These are phyloP conservation scores for Lumnitzera littorea DNA, from an alignment of 345 rosid genomes.

Conservation along the genomic window DNA sequence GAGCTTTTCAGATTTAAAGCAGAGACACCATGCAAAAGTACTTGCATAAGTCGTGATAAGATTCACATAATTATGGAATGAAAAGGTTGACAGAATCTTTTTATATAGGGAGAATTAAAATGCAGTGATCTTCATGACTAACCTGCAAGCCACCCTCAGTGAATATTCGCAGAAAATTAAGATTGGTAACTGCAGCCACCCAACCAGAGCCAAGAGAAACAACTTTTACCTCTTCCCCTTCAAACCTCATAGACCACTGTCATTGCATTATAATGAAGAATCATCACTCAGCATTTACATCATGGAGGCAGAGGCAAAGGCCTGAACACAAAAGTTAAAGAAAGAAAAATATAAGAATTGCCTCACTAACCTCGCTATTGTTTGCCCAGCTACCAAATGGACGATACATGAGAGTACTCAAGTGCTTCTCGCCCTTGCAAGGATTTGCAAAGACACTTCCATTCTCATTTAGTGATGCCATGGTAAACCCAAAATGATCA, in stretches of 20 bases:
- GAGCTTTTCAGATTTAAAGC: not conserved
- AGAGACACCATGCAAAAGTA: not conserved
- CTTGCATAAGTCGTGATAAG: not conserved
- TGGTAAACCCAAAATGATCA: conserved; percentile 90
- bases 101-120: not conserved
- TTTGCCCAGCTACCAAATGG: conserved; percentile 89
- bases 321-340: conserved; percentile 3
- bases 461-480: conserved; percentile 83
- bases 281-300: not conserved
- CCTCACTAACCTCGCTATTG: conserved; percentile 69
- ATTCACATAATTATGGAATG: not conserved
- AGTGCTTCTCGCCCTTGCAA: conserved; percentile 83
- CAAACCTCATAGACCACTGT: conserved; percentile 99
- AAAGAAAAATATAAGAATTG: not conserved
- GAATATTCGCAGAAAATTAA: conserved; percentile 78
- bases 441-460: conserved; percentile 95
- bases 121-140: conserved; percentile 14
- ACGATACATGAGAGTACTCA: conserved; percentile 90
- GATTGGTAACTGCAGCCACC: conserved; percentile 95
- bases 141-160: conserved; percentile 97
- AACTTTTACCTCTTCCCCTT: conserved; percentile 91
- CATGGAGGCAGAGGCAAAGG: not conserved
- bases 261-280: conserved; percentile 11
- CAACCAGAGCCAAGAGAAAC: conserved; percentile 81
- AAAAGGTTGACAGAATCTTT: not conserved